These are phyloP conservation scores for Pestalotiopsis sp. DNA, from an alignment of 2,329 filamentous ascomycete species.

Conservation along the genomic window DNA sequence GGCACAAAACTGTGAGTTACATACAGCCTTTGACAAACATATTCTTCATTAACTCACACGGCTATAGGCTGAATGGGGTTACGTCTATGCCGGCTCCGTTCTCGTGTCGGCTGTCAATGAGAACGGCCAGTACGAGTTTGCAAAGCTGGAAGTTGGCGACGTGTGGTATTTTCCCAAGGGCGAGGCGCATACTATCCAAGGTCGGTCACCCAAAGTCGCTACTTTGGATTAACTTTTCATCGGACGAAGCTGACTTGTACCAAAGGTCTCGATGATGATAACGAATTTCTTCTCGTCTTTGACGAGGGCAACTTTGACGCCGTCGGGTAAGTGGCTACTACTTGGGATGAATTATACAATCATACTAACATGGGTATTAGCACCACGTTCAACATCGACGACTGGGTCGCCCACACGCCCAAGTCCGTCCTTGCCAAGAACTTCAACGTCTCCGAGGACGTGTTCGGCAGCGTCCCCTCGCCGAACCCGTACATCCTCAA, in stretches of 20 bases:
- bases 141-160: constrained; percentile 62
- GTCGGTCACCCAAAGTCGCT: constrained; percentile 23
- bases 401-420: constrained; percentile 71
- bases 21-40: not conserved
- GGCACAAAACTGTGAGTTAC: constrained; percentile 61
- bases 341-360: too few species aligned
- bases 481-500: constrained; percentile 66
- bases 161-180: constrained; percentile 64
- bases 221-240: too few species aligned
- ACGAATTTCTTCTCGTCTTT: constrained; percentile 69
- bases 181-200: constrained; percentile 64
- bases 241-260: not conserved
- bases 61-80: constrained; percentile 65
- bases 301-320: constrained; percentile 70
- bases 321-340: constrained; percentile 45
- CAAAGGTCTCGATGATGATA: constrained; percentile 58
- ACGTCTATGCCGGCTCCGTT: constrained; percentile 59
- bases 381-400: constrained; percentile 73
- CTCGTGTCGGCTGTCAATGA: constrained; percentile 65
- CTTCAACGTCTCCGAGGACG: constrained; percentile 62
- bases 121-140: constrained; percentile 56
- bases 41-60: constrained; percentile 9
- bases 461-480: constrained; percentile 61
- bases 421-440: constrained; percentile 68
- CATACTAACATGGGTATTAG: constrained; percentile 32